Conservation (phyloP, 139 green algal species). For the Chlamydomonas sp. region DNA sequence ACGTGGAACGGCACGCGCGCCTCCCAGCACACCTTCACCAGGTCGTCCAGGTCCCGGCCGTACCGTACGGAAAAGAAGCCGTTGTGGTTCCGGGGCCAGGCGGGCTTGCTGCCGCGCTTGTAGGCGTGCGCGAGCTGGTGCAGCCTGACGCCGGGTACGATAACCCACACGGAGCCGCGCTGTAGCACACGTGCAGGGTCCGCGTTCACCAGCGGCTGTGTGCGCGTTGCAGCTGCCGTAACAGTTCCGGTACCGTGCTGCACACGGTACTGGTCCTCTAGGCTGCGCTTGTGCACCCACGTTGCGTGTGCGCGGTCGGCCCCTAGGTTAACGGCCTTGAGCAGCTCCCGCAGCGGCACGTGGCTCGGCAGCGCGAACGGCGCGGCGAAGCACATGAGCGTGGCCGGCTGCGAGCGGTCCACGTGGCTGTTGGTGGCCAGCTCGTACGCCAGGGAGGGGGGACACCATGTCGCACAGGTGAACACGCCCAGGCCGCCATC, state of each 20-base stretch:
- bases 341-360: not conserved
- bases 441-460: conserved; percentile 19
- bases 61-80: conserved; percentile 22
- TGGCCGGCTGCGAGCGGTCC: conserved; percentile 31
- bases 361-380: conserved; percentile 12
- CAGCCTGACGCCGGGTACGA: conserved; percentile 27
- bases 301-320: not conserved
- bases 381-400: conserved; percentile 29
- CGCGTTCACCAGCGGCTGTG: conserved; percentile 16
- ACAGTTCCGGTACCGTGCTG: too few species aligned
- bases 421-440: conserved; percentile 20
- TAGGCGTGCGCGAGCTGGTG: conserved; percentile 16
- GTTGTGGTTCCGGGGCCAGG: conserved; percentile 31
- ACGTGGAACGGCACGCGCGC: conserved; percentile 26
- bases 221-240: too few species aligned
- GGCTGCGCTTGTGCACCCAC: conserved; percentile 11
- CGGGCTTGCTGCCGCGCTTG: not conserved
- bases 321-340: too few species aligned
- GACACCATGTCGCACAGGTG: conserved; percentile 25
- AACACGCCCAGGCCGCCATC: conserved; percentile 35
- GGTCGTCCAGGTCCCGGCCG: conserved; percentile 17
- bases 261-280: conserved; percentile 16
- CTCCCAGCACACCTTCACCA: conserved; percentile 2
- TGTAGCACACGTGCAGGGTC: not conserved
- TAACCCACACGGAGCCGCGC: conserved; percentile 25